phyloP scores from a whole-genome alignment of 75 land plant genomes.

The Cupressus sempervirens region DNA sequence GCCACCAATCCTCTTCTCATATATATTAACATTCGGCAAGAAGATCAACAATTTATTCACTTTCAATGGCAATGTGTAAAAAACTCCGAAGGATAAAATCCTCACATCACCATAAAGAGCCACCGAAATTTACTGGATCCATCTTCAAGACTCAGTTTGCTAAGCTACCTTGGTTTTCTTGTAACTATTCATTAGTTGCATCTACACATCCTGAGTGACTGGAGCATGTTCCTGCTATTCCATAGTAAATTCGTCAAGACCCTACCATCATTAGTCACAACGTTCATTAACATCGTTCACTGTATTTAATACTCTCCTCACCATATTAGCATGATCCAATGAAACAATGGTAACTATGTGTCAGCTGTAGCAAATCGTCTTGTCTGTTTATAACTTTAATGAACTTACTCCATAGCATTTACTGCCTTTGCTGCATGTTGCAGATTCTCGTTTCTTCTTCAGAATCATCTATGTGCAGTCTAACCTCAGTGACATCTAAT shows the following conservation, averaged over 20 bases:
- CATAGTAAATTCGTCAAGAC: conserved; percentile 99
- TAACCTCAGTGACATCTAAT: no score
- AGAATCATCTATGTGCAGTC: no score
- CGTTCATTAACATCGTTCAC: no score
- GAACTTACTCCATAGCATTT: no score
- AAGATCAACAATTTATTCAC: background rate
- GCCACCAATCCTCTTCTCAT: background rate
- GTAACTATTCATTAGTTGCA: conserved; percentile 65
- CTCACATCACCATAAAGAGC: background rate
- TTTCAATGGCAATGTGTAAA: background rate
- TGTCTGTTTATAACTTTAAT: no score
- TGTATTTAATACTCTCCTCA: no score
- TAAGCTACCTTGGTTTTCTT: conserved; percentile 49
- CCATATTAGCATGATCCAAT: no score
- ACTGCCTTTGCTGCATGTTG: no score
- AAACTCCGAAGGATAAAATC: background rate
- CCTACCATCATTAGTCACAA: no score
- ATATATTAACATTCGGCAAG: background rate
- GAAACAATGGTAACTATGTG: no score
- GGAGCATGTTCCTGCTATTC: conserved; percentile 87
- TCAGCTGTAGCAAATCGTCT: no score
- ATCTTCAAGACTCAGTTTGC: conserved; percentile 7
- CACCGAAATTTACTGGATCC: background rate
- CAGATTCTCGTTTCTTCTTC: no score
- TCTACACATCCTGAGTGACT: conserved; percentile 83